Evolutionary conservation across 768 basidiomycete species (phyloP), one percentile per base, ranked within the genome.

Genomic region (Trametes sanguinea): DNA sequence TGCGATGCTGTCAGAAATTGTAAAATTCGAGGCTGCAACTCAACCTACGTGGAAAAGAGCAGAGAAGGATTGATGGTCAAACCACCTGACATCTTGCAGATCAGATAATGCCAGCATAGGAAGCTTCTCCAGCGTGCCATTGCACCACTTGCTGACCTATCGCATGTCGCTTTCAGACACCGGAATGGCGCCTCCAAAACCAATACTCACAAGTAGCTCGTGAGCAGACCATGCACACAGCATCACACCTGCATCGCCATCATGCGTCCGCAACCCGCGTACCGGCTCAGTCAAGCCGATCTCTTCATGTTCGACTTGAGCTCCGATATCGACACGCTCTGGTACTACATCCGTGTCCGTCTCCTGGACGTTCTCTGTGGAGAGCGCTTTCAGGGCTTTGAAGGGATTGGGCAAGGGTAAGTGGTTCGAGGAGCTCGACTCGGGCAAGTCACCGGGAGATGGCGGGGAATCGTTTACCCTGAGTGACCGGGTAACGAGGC

Each of bases 321-420:
- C 72, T 17, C 75, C 78, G 6, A 78, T 65, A 33, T 64, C 63
- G 35, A 78, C 61, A 39, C 75, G 75, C 50, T 69, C 73, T 4
- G 43, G 51, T n/a, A 11, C 56, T 37, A 59, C 62, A 63, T 47
- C 67, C 64, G 62, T 67, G 33, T 47, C 60, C 61, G 59, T 73
- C 67, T 35, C 69, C 42, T 63, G 43, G 3, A 82, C 53, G 54
- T 78, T 76, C 33, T 88, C 87, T 0, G 77, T 67, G n/a, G 84
- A 83, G n/a, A 70, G 77, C 30, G 75, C 75, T 57, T 78, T 77
- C 13, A 83, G 77, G 1, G 78, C 75, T 69, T 85, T 91, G 77
- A 91, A 86, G 3, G 85, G 81, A 62, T 85, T 88, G 6, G 87
- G 78, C n/a, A 89, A 73, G 0, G 79, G 77, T n/a, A 85, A 70